These are phyloP conservation scores for Stagonosporopsis cucurbitacearum DNA, from an alignment of 2,329 filamentous ascomycete species.

Conservation along the genomic window DNA sequence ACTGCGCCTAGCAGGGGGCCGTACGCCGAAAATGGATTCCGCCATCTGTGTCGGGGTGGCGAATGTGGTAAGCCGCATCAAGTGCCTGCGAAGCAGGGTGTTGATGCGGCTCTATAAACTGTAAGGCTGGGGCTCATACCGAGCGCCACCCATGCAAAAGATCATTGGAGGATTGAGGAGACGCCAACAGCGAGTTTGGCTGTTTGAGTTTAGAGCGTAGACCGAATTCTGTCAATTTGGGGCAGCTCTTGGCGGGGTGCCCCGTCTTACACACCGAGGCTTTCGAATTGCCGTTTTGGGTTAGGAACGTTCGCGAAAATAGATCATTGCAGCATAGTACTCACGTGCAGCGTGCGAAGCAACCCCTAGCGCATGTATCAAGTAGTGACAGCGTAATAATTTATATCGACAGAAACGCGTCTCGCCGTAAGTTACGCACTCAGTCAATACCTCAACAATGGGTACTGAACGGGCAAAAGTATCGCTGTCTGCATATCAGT, in stretches of 20 bases:
- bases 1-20: constrained; percentile 1
- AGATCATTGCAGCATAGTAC: constrained; percentile 13
- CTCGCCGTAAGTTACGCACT: not conserved
- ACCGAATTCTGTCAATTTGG: not conserved
- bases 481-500: not conserved
- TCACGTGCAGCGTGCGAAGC: constrained; percentile 10
- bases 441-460: not conserved
- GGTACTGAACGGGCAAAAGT: not conserved
- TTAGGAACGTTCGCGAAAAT: constrained; percentile 15
- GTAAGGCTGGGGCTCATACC: constrained; percentile 10
- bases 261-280: constrained; percentile 10
- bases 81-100: constrained; percentile 13
- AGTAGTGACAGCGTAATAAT: not conserved
- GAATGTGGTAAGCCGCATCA: not conserved
- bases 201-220: constrained; percentile 1
- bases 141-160: not conserved
- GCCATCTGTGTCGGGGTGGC: not conserved
- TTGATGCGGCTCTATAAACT: constrained; percentile 13
- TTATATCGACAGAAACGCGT: not conserved
- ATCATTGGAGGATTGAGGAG: not conserved
- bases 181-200: not conserved
- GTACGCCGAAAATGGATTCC: not conserved
- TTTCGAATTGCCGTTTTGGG: not conserved
- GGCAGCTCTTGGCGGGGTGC: constrained; percentile 4
- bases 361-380: not conserved